A percentile compares a stretch with the other conserved stretches of the same genome.
Evolutionary conservation across 305 asterid species (phyloP).

Genomic region (Andrographis paniculata): DNA sequence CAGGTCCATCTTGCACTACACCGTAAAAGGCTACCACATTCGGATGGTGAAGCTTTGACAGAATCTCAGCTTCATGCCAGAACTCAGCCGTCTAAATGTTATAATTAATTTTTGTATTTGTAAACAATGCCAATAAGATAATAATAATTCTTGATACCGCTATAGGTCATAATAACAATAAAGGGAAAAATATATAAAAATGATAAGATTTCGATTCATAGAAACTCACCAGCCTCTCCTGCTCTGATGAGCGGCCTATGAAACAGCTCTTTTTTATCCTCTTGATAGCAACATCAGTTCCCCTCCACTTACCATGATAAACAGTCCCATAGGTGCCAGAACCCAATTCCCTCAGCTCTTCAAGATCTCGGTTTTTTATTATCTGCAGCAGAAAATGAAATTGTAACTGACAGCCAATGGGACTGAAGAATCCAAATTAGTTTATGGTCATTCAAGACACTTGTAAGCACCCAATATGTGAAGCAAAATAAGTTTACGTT

Average conservation of each 20-base stretch:
- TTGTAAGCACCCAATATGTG: too few relatives aligned
- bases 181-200: background rate
- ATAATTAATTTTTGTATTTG: too few relatives aligned
- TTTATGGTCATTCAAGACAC: constrained; percentile 8
- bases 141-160: too few relatives aligned
- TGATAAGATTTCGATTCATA: background rate
- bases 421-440: constrained; percentile 4
- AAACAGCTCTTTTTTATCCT: constrained; percentile 84
- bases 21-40: constrained; percentile 84
- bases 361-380: constrained; percentile 77
- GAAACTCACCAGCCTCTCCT: constrained; percentile 54
- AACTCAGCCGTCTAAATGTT: background rate
- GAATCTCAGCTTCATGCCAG: background rate
- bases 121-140: too few relatives aligned
- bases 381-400: constrained; percentile 38
- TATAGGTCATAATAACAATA: background rate
- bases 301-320: constrained; percentile 97
- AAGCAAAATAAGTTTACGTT: too few relatives aligned
- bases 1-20: constrained; percentile 85
- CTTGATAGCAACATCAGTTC: constrained; percentile 92
- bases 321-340: constrained; percentile 97
- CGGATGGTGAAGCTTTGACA: constrained; percentile 86
- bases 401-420: constrained; percentile 10
- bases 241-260: constrained; percentile 75
- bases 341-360: constrained; percentile 87